Conservation (phyloP, 305 asterid species). For the Solanum hybrid region DNA sequence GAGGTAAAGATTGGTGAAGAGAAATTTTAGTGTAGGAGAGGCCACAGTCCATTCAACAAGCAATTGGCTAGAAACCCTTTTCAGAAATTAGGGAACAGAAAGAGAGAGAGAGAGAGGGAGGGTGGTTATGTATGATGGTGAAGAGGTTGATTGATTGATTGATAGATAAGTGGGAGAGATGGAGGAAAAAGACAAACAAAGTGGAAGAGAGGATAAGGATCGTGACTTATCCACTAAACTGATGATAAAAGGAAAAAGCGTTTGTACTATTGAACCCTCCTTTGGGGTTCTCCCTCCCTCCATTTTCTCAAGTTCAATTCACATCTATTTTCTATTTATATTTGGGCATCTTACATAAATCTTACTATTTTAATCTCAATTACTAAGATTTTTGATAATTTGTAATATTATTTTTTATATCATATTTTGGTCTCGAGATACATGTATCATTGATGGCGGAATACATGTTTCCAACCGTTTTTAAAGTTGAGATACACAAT, state of each 20-base stretch:
- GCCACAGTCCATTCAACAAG: constrained; percentile 66
- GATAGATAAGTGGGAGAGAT: background rate
- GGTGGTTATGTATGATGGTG: background rate
- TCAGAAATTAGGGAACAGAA: background rate
- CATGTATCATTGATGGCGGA: too few species aligned
- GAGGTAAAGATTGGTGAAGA: constrained; percentile 24
- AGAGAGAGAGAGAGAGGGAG: background rate
- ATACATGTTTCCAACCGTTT: too few species aligned
- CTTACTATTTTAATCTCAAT: too few species aligned
- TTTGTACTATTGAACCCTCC: background rate
- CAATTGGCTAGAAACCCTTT: background rate
- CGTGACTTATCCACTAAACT: background rate
- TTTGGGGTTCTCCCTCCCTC: too few species aligned
- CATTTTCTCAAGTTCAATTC: too few species aligned
- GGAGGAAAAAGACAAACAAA: background rate
- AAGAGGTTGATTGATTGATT: background rate
- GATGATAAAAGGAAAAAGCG: background rate
- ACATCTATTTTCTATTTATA: too few species aligned
- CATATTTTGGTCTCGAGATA: too few species aligned
- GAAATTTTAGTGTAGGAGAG: constrained; percentile 20
- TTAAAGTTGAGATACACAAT: too few species aligned
- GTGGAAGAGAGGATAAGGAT: background rate
- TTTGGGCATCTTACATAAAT: too few species aligned
- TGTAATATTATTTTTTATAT: too few species aligned
- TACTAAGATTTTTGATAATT: too few species aligned